Evolutionary conservation across 202 grass and related monocot species (phyloP).

Genomic region (Digitaria exilis): DNA sequence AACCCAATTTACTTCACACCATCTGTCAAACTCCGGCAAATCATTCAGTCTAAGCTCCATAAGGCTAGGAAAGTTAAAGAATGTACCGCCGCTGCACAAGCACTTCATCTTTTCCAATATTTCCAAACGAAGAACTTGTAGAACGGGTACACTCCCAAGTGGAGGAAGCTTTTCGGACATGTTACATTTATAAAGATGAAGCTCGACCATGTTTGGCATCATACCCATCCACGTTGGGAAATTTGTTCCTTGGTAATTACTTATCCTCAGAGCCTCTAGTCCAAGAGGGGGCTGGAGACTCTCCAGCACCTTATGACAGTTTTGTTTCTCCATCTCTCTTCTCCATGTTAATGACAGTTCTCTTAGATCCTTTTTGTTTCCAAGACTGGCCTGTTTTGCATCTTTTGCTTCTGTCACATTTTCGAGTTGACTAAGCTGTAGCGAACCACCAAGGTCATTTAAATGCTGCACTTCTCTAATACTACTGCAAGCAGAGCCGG

Average conservation of each 20-base stretch:
- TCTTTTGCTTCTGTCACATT: constrained; percentile 20
- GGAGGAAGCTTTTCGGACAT: neutral
- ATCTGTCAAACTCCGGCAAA: neutral
- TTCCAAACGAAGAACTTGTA: neutral
- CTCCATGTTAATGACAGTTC: neutral
- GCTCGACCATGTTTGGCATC: constrained; percentile 6
- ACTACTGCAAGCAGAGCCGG: neutral
- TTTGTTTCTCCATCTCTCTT: neutral
- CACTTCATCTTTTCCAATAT: neutral
- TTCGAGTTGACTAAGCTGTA: constrained; percentile 22
- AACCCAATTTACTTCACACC: neutral
- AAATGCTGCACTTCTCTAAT: constrained; percentile 28
- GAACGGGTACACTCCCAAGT: neutral
- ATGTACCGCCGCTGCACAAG: neutral
- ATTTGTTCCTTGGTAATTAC: neutral
- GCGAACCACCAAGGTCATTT: constrained; percentile 14
- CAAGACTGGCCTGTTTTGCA: neutral
- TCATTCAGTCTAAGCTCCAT: neutral
- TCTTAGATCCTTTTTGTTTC: neutral
- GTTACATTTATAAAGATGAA: neutral
- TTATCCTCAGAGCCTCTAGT: neutral
- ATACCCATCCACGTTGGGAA: constrained; percentile 21
- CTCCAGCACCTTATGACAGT: constrained; percentile 1
- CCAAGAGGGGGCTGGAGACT: constrained; percentile 21
- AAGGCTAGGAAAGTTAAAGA: neutral